Evolutionary conservation across 1,284 basidiomycete genomes (phyloP).

Genomic region (Xerocomus amazonicus): DNA sequence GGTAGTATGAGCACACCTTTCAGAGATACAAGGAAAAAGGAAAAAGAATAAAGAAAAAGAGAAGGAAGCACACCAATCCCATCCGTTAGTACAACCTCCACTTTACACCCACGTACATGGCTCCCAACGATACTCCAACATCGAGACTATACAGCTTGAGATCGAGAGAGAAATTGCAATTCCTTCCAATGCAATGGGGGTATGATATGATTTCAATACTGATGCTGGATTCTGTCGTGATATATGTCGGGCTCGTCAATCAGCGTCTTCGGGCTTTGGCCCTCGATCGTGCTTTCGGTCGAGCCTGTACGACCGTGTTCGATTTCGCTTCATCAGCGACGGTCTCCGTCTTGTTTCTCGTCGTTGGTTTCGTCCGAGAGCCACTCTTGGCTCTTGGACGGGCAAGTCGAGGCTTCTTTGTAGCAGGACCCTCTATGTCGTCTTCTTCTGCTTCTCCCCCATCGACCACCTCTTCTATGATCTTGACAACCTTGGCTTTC

Average conservation of each 20-base stretch:
- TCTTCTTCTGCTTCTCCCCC: constrained; percentile 18
- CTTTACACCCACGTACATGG: constrained; percentile 11
- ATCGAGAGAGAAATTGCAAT: constrained; percentile 20
- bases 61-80: constrained; percentile 9
- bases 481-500: constrained; percentile 19
- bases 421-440: constrained; percentile 9
- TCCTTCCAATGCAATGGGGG: constrained; percentile 21
- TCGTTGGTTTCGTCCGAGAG: constrained; percentile 15
- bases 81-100: constrained; percentile 14
- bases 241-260: constrained; percentile 13
- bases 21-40: constrained; percentile 18
- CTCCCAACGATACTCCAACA: constrained; percentile 5
- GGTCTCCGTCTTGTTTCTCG: constrained; percentile 20
- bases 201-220: constrained; percentile 19
- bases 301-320: constrained; percentile 21
- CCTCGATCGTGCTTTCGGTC: constrained; percentile 33
- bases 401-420: constrained; percentile 20
- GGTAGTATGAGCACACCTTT: constrained; percentile 14
- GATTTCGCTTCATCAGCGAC: constrained; percentile 16
- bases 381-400: constrained; percentile 27
- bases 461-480: constrained; percentile 11
- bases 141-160: constrained; percentile 23
- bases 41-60: background rate
- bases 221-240: constrained; percentile 10
- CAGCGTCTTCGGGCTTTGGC: constrained; percentile 30